phyloP scores from a whole-genome alignment of 2,329 filamentous ascomycete species.

The Claviceps humidiphila region DNA sequence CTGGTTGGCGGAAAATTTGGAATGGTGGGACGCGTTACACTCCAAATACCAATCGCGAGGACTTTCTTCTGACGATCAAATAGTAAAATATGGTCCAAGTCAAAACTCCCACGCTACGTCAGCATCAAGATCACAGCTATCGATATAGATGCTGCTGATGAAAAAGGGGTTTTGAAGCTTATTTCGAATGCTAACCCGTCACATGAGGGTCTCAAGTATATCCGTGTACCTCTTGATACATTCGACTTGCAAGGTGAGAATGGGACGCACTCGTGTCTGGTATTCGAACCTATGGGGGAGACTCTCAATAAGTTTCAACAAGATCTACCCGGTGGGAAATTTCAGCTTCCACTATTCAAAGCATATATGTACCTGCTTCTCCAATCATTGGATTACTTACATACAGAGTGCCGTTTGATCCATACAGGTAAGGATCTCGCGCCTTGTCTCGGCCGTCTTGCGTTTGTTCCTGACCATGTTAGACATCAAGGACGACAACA shows the following conservation, averaged over 20 bases:
- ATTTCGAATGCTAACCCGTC: conserved; percentile 9
- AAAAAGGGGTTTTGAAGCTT: conserved; percentile 4
- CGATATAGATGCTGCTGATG: conserved; percentile 7
- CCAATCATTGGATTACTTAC: not conserved
- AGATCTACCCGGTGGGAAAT: conserved; percentile 5
- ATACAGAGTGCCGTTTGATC: too few relatives aligned
- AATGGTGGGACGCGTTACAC: too few relatives aligned
- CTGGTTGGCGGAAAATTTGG: too few relatives aligned
- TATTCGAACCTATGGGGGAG: conserved; percentile 12
- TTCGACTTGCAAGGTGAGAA: conserved; percentile 8
- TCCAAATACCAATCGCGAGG: too few relatives aligned
- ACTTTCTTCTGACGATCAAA: too few relatives aligned
- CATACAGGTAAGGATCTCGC: too few relatives aligned
- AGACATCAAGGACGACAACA: conserved; percentile 6
- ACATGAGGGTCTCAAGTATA: conserved; percentile 7
- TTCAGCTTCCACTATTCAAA: conserved; percentile 9
- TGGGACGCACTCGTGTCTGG: conserved; percentile 11
- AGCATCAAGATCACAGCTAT: conserved; percentile 2
- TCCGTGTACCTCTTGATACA: conserved; percentile 7
- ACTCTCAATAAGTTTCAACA: conserved; percentile 10
- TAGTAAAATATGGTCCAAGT: too few relatives aligned
- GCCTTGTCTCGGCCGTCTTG: too few relatives aligned
- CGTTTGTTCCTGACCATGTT: not conserved
- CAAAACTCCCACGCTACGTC: not conserved
- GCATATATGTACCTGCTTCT: conserved; percentile 8